Conservation (phyloP, 805 yeast species). For the Wickerhamiella dianesei region DNA sequence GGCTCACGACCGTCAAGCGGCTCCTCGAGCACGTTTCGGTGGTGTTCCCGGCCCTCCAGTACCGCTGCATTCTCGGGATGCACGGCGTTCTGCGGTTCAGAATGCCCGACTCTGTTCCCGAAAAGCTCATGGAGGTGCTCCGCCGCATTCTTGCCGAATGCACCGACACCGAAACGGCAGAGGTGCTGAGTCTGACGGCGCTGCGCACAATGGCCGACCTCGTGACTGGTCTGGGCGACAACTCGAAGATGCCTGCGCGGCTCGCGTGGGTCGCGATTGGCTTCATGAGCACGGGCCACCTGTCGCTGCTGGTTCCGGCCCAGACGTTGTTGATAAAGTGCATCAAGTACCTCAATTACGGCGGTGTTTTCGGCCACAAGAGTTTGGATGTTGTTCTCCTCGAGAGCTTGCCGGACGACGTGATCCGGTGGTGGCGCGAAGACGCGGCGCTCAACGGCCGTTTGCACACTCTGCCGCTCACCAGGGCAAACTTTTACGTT, state of each 20-base stretch:
- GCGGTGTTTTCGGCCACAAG: background rate
- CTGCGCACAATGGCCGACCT: background rate
- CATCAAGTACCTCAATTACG: background rate
- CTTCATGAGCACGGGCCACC: background rate
- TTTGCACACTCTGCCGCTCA: background rate
- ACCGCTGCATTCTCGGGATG: constrained; percentile 4
- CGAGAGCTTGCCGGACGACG: background rate
- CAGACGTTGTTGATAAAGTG: background rate
- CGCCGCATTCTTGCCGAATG: constrained; percentile 1
- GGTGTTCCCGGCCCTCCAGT: constrained; percentile 5
- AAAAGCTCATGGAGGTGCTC: background rate
- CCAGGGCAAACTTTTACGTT: background rate
- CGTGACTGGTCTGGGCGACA: constrained; percentile 1
- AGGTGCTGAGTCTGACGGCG: background rate
- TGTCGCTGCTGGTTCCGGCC: constrained; percentile 1
- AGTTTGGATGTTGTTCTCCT: background rate
- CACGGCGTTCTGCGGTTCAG: constrained; percentile 3
- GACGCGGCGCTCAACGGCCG: background rate
- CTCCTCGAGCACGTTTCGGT: background rate
- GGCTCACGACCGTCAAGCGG: background rate
- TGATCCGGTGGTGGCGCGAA: background rate
- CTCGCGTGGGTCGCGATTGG: constrained; percentile 1
- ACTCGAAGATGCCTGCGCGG: background rate
- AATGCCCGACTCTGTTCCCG: background rate
- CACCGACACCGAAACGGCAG: background rate